Evolutionary conservation across 108 stramenopile genomes (phyloP).

Genomic region (Bacterosira constricta): DNA sequence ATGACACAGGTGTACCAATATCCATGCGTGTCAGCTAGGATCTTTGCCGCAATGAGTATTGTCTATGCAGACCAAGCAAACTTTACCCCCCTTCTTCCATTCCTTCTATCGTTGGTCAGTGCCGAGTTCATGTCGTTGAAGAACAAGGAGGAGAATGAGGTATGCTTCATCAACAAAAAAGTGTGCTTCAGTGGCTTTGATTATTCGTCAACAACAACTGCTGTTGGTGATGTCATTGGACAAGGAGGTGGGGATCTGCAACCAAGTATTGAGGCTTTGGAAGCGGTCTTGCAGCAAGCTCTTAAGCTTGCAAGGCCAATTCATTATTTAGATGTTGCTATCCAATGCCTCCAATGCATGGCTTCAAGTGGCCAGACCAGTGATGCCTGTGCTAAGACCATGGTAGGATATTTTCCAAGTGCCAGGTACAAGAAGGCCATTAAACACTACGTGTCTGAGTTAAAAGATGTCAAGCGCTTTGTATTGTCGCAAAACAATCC

Average conservation of each 20-base stretch:
- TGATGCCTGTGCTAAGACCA: conserved; percentile 31
- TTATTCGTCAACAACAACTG: conserved; percentile 47
- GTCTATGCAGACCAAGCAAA: conserved; percentile 13
- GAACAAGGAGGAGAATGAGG: conserved; percentile 29
- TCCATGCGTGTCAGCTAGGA: conserved; percentile 49
- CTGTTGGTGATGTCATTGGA: conserved; percentile 37
- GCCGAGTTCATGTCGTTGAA: conserved; percentile 48
- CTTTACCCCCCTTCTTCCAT: conserved; percentile 31
- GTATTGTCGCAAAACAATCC: background rate
- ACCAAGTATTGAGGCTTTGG: conserved; percentile 37
- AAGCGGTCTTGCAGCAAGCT: conserved; percentile 26
- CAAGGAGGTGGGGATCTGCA: conserved; percentile 38
- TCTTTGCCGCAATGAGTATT: conserved; percentile 50
- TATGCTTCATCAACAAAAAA: conserved; percentile 44
- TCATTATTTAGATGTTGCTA: conserved; percentile 26
- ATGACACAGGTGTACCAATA: conserved; percentile 15
- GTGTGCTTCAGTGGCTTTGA: conserved; percentile 54
- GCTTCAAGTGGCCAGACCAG: conserved; percentile 1
- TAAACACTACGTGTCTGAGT: conserved; percentile 26
- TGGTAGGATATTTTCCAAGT: conserved; percentile 43
- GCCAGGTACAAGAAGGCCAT: conserved; percentile 36
- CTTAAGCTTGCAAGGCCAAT: conserved; percentile 10
- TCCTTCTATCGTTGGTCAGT: conserved; percentile 32
- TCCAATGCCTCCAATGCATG: conserved; percentile 40
- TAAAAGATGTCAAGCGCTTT: conserved; percentile 30